Base-by-base conservation (phyloP, 192 early-diverging fungal species). In the Tieghemiomyces parasiticus region DNA sequence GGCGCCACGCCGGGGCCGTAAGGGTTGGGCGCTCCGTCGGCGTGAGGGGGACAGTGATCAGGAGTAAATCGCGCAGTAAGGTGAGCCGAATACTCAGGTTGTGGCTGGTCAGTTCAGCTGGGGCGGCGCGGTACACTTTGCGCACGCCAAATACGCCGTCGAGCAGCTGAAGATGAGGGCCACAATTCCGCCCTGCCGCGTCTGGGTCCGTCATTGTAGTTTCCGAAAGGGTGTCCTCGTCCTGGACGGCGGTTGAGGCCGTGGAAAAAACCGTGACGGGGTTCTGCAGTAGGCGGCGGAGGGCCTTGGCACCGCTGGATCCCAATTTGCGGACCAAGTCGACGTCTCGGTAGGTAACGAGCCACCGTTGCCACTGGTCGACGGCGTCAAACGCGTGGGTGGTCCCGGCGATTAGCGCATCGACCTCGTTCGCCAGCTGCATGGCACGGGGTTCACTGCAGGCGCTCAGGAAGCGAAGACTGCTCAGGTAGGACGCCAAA, bases 81-180 rank as follows among this genome's bases (percentile, higher is more conserved):
- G 35, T 26, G 14, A 58, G 32, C 34, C 55, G 55, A 8, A 58
- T 22, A 6, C 28, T 24, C 19, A 22, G 34, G 35, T 32, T 19
- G 2, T 58, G 55, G 2, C n/a, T n/a, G 26, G 9, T 35, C 32
- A 58, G 12, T 2, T 58, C 32, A 1, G 33, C 8, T 10, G 13
- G n/a, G 22, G 55, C 34, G 3, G 31, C 20, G 22, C 33, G 30
- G 33, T 38, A 58, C 35, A 58, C 55, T 38, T 58, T 58, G 30
- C 30, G 33, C 4, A 58, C n/a, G 6, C 4, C n/a, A 34, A 58
- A 58, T n/a, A 25, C 20, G 16, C 35, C 24, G 55, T 58, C 55
- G 33, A 58, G 35, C 50, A 52, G 24, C 14, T 24, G 24, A 10
- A 10, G 6, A 42, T 6, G 38, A 6, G 16, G 6, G 16, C 16